A percentile compares a stretch with the other conserved stretches of the same genome.
phyloP scores from a whole-genome alignment of 2,329 filamentous ascomycete genomes.

The Dothistroma pini region DNA sequence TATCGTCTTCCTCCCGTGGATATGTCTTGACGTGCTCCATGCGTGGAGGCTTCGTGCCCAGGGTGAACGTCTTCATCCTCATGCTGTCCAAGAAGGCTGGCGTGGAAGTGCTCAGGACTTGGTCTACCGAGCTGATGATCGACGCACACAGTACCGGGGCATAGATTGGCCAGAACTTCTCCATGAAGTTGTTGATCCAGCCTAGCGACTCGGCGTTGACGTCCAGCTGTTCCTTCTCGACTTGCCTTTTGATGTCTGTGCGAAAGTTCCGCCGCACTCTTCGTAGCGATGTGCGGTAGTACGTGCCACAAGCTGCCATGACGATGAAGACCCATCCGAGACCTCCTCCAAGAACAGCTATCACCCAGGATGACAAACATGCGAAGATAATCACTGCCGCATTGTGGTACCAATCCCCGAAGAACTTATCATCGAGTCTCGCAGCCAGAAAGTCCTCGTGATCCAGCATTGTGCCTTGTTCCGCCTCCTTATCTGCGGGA shows the following conservation, averaged over 20 bases:
- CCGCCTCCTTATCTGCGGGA: conserved; percentile 48
- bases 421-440: conserved; percentile 82
- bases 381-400: conserved; percentile 90
- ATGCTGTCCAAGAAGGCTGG: conserved; percentile 91
- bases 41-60: conserved; percentile 91
- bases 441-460: conserved; percentile 85
- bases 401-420: conserved; percentile 99
- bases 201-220: conserved; percentile 89
- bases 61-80: conserved; percentile 86
- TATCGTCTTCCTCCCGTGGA: conserved; percentile 89
- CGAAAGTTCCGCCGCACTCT: conserved; percentile 93
- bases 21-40: conserved; percentile 99
- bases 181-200: conserved; percentile 98
- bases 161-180: conserved; percentile 99
- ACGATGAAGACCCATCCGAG: conserved; percentile 90
- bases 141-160: conserved; percentile 89
- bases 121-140: conserved; percentile 90
- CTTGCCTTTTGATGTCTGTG: conserved; percentile 85
- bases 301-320: conserved; percentile 88
- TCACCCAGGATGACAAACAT: conserved; percentile 83
- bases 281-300: conserved; percentile 92
- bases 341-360: conserved; percentile 85
- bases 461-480: conserved; percentile 68
- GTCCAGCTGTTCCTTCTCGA: conserved; percentile 82
- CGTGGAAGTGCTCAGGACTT: conserved; percentile 88